phyloP scores from a whole-genome alignment of 2,329 filamentous ascomycete species.

The Clonostachys solani region DNA sequence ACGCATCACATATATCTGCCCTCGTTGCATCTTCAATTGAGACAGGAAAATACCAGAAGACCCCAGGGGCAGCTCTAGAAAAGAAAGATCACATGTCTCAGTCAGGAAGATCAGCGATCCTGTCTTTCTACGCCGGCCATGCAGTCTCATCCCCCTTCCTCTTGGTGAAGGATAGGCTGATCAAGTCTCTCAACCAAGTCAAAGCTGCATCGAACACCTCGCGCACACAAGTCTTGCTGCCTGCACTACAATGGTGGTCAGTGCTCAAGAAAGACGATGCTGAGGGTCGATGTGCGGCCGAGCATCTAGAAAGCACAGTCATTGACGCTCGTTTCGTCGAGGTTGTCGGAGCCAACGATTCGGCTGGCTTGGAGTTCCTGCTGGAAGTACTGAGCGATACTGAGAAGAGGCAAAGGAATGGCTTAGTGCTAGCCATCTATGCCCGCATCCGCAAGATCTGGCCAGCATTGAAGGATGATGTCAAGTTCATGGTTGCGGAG shows the following conservation, averaged over 20 bases:
- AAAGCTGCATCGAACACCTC: conserved; percentile 67
- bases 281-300: conserved; percentile 29
- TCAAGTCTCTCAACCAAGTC: conserved; percentile 68
- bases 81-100: conserved; percentile 54
- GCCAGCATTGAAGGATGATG: conserved; percentile 63
- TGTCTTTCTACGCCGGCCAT: conserved; percentile 73
- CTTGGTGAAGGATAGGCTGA: conserved; percentile 63
- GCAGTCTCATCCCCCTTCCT: conserved; percentile 63
- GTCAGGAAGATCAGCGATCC: conserved; percentile 57
- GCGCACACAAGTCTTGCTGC: conserved; percentile 73
- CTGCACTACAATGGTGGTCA: conserved; percentile 68
- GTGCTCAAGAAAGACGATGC: conserved; percentile 47
- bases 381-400: conserved; percentile 40
- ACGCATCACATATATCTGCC: conserved; percentile 64
- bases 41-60: conserved; percentile 30
- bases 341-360: conserved; percentile 49
- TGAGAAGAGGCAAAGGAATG: conserved; percentile 29
- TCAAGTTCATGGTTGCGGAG: conserved; percentile 54
- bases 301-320: conserved; percentile 32
- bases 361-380: conserved; percentile 45
- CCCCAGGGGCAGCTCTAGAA: conserved; percentile 17
- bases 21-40: conserved; percentile 44
- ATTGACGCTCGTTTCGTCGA: conserved; percentile 43
- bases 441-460: conserved; percentile 68
- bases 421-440: conserved; percentile 64